Conservation (phyloP, 1,139 yeast species). For the Suhomyces wounanorum region DNA sequence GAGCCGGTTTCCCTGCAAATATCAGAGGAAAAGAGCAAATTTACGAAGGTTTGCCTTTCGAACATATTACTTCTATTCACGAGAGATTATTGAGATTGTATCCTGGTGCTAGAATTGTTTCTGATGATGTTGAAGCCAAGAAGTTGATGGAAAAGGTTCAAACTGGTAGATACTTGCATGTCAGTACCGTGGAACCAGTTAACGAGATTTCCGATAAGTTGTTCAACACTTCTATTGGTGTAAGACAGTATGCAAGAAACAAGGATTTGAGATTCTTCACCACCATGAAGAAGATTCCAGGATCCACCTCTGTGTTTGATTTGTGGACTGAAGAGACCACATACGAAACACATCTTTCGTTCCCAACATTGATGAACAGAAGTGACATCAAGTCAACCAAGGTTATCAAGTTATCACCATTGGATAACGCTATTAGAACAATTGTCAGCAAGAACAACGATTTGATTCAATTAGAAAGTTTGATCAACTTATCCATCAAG, state of each 20-base stretch:
- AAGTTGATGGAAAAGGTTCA: conserved; percentile 51
- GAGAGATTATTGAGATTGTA: conserved; percentile 72
- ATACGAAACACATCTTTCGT: conserved; percentile 71
- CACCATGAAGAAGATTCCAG: conserved; percentile 71
- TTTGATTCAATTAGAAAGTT: conserved; percentile 65
- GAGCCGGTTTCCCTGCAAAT: conserved; percentile 80
- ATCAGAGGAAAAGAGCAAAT: conserved; percentile 76
- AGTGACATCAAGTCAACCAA: conserved; percentile 62
- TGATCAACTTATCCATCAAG: conserved; percentile 57
- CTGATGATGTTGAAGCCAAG: conserved; percentile 65
- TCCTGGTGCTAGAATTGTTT: conserved; percentile 79
- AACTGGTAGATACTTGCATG: conserved; percentile 74
- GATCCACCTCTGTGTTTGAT: conserved; percentile 70
- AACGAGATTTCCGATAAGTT: conserved; percentile 53
- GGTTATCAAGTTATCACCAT: conserved; percentile 75
- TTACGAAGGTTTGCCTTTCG: conserved; percentile 86
- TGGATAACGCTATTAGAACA: conserved; percentile 77
- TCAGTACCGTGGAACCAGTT: conserved; percentile 71
- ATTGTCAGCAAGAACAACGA: conserved; percentile 71
- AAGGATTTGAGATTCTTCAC: conserved; percentile 72
- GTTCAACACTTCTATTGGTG: conserved; percentile 56
- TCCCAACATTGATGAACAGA: conserved; percentile 89
- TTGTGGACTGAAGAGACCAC: conserved; percentile 89
- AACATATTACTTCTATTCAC: conserved; percentile 81
- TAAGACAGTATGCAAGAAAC: conserved; percentile 69